Evolutionary conservation across 2,329 filamentous ascomycete genomes (phyloP).

Genomic region (Cladosporium phlei): DNA sequence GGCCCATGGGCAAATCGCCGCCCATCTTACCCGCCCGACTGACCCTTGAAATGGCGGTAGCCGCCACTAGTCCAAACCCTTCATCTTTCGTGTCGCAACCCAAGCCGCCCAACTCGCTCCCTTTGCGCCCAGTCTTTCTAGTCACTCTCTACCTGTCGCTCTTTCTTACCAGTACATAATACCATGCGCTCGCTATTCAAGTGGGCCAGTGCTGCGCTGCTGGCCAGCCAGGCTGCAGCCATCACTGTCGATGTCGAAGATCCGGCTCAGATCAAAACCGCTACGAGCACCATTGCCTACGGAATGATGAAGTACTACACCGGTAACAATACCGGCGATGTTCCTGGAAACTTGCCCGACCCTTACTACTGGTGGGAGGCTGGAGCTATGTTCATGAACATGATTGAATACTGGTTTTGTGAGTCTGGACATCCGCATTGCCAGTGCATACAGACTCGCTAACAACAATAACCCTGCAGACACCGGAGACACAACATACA

Average conservation of each 20-base stretch:
- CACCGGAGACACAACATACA: slow-evolving; percentile 61
- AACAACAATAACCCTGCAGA: slow-evolving; percentile 34
- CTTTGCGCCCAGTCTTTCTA: slow-evolving; percentile 2
- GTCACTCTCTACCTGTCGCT: slow-evolving; percentile 12
- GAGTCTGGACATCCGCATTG: slow-evolving; percentile 26
- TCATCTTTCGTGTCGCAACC: slow-evolving; percentile 11
- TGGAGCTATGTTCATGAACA: slow-evolving; percentile 56
- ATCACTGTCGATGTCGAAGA: slow-evolving; percentile 3
- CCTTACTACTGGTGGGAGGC: slow-evolving; percentile 76
- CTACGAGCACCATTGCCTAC: slow-evolving; percentile 40
- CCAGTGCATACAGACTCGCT: slow-evolving; percentile 1
- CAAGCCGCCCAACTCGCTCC: slow-evolving; percentile 10
- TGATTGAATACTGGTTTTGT: slow-evolving; percentile 67
- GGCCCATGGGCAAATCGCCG: too few relatives aligned
- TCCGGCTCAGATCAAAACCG: slow-evolving; percentile 39
- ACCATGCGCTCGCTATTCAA: slow-evolving; percentile 8
- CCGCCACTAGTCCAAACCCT: slow-evolving; percentile 9
- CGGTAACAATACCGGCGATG: slow-evolving; percentile 49
- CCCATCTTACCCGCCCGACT: too few relatives aligned
- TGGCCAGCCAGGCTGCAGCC: slow-evolving; percentile 14
- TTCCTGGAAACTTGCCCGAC: slow-evolving; percentile 53
- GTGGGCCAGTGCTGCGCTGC: slow-evolving; percentile 14
- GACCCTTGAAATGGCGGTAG: too few relatives aligned
- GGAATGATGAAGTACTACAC: slow-evolving; percentile 52
- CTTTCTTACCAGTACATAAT: neutral